Conservation (phyloP, 305 asterid species). For the Fraxinus nigra region DNA sequence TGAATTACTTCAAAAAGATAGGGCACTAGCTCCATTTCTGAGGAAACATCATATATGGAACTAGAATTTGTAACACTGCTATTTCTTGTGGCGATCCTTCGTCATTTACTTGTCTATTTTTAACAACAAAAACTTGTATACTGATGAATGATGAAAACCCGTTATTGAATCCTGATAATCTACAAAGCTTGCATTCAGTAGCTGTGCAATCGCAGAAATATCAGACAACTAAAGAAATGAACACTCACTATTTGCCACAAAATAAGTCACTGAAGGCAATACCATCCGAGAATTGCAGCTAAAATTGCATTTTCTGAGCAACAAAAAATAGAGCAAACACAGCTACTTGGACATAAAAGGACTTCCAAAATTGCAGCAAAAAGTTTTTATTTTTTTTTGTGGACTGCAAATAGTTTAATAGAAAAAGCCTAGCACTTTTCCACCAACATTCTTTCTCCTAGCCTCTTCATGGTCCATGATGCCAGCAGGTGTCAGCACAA, state of each 20-base stretch:
- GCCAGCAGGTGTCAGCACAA: conserved; percentile 20
- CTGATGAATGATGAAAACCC: not conserved
- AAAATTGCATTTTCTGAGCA: not conserved
- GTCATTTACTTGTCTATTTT: not conserved
- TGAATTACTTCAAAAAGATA: not conserved
- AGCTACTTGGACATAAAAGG: not conserved
- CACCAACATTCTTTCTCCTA: conserved; percentile 18
- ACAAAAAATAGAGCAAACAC: not conserved
- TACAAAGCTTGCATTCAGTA: not conserved
- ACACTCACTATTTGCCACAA: not conserved
- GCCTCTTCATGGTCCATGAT: conserved; percentile 19
- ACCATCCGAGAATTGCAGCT: not conserved
- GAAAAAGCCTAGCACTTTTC: conserved; percentile 13
- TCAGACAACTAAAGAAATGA: not conserved
- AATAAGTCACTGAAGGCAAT: not conserved
- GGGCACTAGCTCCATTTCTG: not conserved
- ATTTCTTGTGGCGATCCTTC: not conserved
- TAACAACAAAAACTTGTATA: not conserved
- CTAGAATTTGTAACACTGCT: not conserved
- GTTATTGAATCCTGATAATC: not conserved
- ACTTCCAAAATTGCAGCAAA: not conserved
- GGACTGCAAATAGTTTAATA: not conserved
- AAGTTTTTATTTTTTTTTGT: not conserved
- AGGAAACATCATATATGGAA: not conserved
- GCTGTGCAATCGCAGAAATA: not conserved